Evolutionary conservation across 192 early-diverging fungal genomes (phyloP), one percentile per base, ranked within the genome.

Genomic region (Linnemannia schmuckeri): DNA sequence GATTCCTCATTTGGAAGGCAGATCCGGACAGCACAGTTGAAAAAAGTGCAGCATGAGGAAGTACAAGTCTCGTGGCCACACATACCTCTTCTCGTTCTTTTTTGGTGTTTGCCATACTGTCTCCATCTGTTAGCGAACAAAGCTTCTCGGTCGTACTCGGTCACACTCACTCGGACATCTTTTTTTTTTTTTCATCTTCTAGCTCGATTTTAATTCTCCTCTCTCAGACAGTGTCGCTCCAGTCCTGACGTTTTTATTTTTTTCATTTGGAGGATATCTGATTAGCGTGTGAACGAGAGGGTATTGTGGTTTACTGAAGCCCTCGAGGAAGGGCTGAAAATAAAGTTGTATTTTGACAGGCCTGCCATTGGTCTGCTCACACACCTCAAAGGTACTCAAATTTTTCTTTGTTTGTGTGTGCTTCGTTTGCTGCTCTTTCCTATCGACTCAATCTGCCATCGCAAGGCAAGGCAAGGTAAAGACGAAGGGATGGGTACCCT

Each of bases 371-470:
- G 27, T 66, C 12, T 33, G 55, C 61, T 30, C 55, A 57, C 55
- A 27, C n/a, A 66, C 61, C 61, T 33, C 27, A 33, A 33, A 9
- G 61, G 61, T 66, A 66, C 61, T 66, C 61, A 66, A 66, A 15
- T 35, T 66, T 30, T 30, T 27, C 12, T 66, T 33, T 66, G 61
- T 66, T 66, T 66, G 30, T 66, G 24, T 52, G 20, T 52, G 49
- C 49, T 52, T 52, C 5, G 0, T 22, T 52, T 52, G 17, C 18
- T 52, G 18, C 20, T 61, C 55, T 12, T 10, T 12, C 7, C 27
- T 66, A 66, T 66, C 57, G 57, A 63, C 22, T 27, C 61, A 66
- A 66, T 66, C 30, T 35, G 61, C 27, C 61, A 66, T 66, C 61
- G 27, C 49, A 66, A 13, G 61, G 12, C 30, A 66, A 66, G 61